Base-by-base conservation (phyloP, 2,329 filamentous ascomycete genomes). In the Teratosphaeria zuluensis region DNA sequence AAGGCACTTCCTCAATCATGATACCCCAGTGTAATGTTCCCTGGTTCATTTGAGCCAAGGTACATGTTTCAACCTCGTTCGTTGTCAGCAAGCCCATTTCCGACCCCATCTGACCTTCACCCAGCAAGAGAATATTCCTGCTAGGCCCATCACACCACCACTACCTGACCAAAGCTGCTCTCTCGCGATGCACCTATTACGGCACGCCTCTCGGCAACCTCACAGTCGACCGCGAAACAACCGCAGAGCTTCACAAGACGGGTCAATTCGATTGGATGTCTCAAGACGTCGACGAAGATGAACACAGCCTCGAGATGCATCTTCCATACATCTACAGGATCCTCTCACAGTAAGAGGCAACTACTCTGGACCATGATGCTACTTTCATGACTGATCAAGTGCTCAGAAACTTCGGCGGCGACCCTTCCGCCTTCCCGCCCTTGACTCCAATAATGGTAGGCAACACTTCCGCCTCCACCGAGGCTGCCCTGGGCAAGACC, bases 241-340 rank as follows among this genome's bases (percentile, higher is more conserved):
- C 83, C 0, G 66, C 77, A 42, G 70, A 78, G 61, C 74, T 90
- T 19, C 69, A 78, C 56, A 68, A 73, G 51, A 82, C 80, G 3
- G 77, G 76, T n/a, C 76, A 78, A 58, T 88, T 88, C 70, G 75
- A 80, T 19, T 77, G 80, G 56, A 94, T 96, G 78, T 83, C 81
- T 1, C 74, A 73, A 19, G 68, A 77, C 3, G 78, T 84, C 5
- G 94, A 99, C 68, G 83, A 90, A 62, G 81, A 83, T 4, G 94
- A 99, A 74, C 94, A 99, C 74, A 96, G 90, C 56, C 81, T 97
- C 1, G 94, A 99, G 77, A 95, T 99, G 88, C 94, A 99, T 66
- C 80, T 97, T 8, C 92, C 94, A 0, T 96, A 95, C 69, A 87
- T 97, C 63, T 92, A 91, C 78, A 91, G 92, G 70, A 84, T 89